A percentile compares a stretch with the other conserved stretches of the same genome.
These are phyloP conservation scores for Ascochyta pisi DNA, from an alignment of 2,329 filamentous ascomycete species.

Conservation along the genomic window DNA sequence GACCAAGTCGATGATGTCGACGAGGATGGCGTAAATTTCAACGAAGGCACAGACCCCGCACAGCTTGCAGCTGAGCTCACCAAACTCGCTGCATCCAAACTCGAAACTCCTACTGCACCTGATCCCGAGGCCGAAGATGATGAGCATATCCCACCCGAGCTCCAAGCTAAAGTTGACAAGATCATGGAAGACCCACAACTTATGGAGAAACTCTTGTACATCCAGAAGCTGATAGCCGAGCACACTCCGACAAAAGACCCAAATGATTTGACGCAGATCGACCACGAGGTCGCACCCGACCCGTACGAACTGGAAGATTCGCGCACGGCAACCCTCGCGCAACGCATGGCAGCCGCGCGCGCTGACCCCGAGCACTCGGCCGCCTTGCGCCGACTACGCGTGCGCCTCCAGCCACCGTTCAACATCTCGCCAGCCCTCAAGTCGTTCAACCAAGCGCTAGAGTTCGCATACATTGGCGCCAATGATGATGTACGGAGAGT, in stretches of 20 bases:
- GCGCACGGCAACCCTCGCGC: conserved; percentile 31
- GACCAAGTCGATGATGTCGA: conserved; percentile 24
- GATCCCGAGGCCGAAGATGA: conserved; percentile 20
- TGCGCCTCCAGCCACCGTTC: conserved; percentile 41
- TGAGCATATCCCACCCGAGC: conserved; percentile 36
- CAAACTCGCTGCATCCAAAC: conserved; percentile 25
- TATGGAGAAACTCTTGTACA: conserved; percentile 42
- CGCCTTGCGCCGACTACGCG: conserved; percentile 35
- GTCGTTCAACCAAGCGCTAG: conserved; percentile 45
- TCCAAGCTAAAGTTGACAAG: conserved; percentile 43
- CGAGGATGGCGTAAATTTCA: conserved; percentile 11
- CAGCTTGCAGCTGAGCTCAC: conserved; percentile 32
- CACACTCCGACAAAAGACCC: background rate
- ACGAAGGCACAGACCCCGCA: conserved; percentile 27
- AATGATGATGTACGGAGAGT: conserved; percentile 46
- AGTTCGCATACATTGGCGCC: conserved; percentile 45
- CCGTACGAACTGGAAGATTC: conserved; percentile 34
- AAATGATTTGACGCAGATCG: conserved; percentile 24
- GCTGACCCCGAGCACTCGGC: conserved; percentile 40
- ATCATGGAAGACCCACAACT: conserved; percentile 45
- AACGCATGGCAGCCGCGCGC: conserved; percentile 35
- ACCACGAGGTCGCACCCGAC: conserved; percentile 37
- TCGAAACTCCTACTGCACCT: conserved; percentile 4
- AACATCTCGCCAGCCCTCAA: conserved; percentile 42
- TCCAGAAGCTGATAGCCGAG: conserved; percentile 35